Evolutionary conservation across 306 rosid genomes (phyloP).

Genomic region (Sindora glabra): DNA sequence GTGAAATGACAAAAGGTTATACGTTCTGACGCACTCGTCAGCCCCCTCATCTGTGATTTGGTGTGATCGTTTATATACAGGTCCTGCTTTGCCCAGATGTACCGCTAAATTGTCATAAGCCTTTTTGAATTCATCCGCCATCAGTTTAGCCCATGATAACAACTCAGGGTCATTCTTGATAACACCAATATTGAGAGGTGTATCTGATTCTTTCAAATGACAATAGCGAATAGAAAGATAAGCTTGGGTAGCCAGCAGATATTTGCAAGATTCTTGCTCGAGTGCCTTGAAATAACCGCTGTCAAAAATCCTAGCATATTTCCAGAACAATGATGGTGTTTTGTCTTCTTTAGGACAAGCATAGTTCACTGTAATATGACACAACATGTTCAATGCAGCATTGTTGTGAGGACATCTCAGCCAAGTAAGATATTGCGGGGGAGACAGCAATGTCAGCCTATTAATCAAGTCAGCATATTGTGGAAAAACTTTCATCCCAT

Average conservation of each 20-base stretch:
- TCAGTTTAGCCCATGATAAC: not conserved
- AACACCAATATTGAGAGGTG: not conserved
- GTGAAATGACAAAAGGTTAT: not conserved
- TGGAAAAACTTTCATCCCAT: not conserved
- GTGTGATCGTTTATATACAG: fast-evolving
- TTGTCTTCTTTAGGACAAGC: not conserved
- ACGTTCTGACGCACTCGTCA: not conserved
- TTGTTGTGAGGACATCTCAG: not conserved
- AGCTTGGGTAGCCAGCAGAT: not conserved
- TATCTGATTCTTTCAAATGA: not conserved
- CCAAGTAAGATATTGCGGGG: not conserved
- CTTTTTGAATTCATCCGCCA: not conserved
- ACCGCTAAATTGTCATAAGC: not conserved
- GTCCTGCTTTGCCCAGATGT: not conserved
- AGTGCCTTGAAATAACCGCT: not conserved
- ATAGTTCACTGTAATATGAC: not conserved
- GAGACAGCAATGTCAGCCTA: not conserved
- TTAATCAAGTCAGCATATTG: not conserved
- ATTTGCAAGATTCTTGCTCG: not conserved
- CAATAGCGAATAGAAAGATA: not conserved
- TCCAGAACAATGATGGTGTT: not conserved
- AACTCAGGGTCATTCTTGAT: not conserved
- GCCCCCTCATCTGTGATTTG: not conserved
- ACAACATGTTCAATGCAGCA: not conserved
- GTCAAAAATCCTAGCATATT: not conserved